A percentile compares a stretch with the other conserved stretches of the same genome.
Conservation (phyloP, 441 rosid species). For the Pelargonium citronellum region DNA sequence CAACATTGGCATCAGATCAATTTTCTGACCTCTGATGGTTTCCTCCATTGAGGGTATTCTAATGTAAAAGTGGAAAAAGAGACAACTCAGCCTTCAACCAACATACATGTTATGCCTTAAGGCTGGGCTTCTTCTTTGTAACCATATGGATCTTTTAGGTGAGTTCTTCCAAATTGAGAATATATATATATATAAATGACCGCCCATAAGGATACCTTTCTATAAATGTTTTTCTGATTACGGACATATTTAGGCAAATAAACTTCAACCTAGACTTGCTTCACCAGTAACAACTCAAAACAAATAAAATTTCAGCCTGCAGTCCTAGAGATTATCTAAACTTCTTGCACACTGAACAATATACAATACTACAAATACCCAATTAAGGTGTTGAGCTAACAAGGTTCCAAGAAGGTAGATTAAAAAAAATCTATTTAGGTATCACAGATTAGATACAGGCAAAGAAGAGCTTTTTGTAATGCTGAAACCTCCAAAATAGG, state of each 20-base stretch:
- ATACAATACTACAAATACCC: neutral
- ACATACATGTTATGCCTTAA: neutral
- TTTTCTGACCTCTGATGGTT: neutral
- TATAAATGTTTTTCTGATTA: neutral
- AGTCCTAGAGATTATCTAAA: neutral
- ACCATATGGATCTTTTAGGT: neutral
- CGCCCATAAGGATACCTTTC: neutral
- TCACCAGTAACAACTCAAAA: neutral
- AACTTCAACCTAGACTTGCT: neutral
- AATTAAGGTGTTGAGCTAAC: neutral
- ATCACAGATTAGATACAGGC: neutral
- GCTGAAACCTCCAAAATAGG: neutral
- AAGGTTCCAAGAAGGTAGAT: slow-evolving; percentile 3
- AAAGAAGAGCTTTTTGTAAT: slow-evolving; percentile 6
- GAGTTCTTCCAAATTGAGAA: neutral
- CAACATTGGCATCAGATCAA: slow-evolving; percentile 9
- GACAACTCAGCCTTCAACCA: neutral
- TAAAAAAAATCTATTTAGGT: neutral
- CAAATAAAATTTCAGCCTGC: neutral
- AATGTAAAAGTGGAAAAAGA: neutral
- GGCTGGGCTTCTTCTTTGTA: neutral
- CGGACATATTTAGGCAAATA: neutral
- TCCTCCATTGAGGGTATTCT: neutral
- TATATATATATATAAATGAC: neutral
- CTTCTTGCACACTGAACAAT: neutral